A percentile compares a stretch with the other conserved stretches of the same genome.
Conservation (phyloP, 2,329 filamentous ascomycete genomes). For the Dactylellina parvicollis region DNA sequence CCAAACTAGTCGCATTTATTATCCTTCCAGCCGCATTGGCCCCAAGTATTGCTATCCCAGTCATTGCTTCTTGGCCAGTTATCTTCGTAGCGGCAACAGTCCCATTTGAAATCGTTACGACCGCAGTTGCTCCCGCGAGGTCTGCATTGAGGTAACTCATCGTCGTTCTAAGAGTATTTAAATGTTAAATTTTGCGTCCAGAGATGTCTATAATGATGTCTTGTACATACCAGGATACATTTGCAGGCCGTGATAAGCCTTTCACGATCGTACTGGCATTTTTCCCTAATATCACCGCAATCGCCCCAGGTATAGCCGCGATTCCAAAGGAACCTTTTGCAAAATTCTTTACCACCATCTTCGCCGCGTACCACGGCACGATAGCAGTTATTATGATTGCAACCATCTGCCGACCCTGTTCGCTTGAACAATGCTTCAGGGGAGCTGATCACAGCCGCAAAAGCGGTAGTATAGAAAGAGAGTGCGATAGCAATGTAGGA, state of each 20-base stretch:
- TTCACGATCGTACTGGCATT: not conserved
- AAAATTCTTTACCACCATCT: not conserved
- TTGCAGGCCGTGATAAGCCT: not conserved
- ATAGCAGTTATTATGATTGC: conserved; percentile 10
- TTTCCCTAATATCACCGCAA: not conserved
- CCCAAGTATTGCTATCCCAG: conserved; percentile 1
- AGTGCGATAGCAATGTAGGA: not conserved
- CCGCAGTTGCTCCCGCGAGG: not conserved
- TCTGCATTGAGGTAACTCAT: not conserved
- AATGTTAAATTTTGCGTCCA: not conserved
- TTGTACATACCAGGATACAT: conserved; percentile 8
- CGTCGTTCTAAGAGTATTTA: not conserved
- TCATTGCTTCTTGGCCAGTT: not conserved
- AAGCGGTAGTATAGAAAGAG: not conserved
- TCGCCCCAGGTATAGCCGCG: conserved; percentile 3
- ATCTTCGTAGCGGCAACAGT: conserved; percentile 5
- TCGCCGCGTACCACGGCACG: not conserved
- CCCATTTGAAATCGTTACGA: not conserved
- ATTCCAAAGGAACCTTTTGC: conserved; percentile 14
- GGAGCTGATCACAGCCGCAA: not conserved
- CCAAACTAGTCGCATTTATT: conserved; percentile 6
- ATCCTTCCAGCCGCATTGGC: conserved; percentile 5
- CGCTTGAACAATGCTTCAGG: not conserved
- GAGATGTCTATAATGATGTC: not conserved
- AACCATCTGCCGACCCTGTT: conserved; percentile 5